phyloP scores from a whole-genome alignment of 1,284 basidiomycete genomes.

The Fomitopsis schrenkii region DNA sequence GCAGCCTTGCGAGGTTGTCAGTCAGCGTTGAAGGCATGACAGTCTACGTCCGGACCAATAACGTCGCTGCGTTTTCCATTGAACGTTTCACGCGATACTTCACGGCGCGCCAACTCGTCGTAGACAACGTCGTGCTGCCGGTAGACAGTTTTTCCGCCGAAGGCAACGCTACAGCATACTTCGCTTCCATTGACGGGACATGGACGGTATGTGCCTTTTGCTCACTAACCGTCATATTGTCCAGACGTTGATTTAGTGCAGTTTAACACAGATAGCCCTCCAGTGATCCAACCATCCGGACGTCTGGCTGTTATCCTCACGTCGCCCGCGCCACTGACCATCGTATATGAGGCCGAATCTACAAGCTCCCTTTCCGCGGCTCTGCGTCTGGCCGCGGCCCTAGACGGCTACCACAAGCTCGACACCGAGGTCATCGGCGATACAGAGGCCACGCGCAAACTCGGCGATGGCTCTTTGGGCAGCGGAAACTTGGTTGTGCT shows the following conservation, averaged over 20 bases:
- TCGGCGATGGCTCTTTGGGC: conserved; percentile 21
- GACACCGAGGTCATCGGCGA: conserved; percentile 58
- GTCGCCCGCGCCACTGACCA: conserved; percentile 43
- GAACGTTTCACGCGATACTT: conserved; percentile 5
- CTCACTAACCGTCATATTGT: not conserved
- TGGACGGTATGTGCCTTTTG: conserved; percentile 14
- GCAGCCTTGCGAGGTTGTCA: conserved; percentile 30
- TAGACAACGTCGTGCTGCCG: conserved; percentile 11
- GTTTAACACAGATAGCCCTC: not conserved
- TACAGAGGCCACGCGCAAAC: conserved; percentile 31
- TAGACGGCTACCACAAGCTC: conserved; percentile 66
- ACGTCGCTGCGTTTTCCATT: conserved; percentile 39
- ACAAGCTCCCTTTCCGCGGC: conserved; percentile 44
- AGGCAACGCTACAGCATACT: not conserved
- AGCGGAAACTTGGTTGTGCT: conserved; percentile 59
- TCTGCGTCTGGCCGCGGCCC: conserved; percentile 60
- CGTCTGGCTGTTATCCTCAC: conserved; percentile 63
- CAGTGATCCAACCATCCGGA: conserved; percentile 28
- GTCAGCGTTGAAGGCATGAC: conserved; percentile 19
- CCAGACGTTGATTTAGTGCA: not conserved
- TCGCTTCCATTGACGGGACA: not conserved
- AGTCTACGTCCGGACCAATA: conserved; percentile 33
- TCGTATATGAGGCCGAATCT: conserved; percentile 47
- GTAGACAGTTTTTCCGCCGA: conserved; percentile 2
- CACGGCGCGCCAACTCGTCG: conserved; percentile 2